A percentile compares a stretch with the other conserved stretches of the same genome.
phyloP scores from a whole-genome alignment of 768 basidiomycete genomes.

The Hericium coralloides region DNA sequence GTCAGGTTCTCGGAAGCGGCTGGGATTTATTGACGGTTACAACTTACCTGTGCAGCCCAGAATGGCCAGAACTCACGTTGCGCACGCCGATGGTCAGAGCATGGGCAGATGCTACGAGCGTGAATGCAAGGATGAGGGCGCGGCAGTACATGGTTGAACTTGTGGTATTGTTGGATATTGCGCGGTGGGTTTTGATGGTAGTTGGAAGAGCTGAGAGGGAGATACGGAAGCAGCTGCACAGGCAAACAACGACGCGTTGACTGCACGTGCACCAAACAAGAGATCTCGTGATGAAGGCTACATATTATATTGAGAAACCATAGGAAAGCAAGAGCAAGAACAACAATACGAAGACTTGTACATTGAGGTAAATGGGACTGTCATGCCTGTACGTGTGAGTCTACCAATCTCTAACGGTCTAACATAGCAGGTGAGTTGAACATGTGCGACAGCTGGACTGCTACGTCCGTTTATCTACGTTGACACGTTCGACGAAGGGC shows the following conservation, averaged over 20 bases:
- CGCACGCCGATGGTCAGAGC: not conserved
- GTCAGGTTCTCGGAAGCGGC: too few species aligned
- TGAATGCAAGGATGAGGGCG: not conserved
- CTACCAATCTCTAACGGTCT: not conserved
- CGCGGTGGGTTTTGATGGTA: too few species aligned
- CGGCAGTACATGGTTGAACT: not conserved
- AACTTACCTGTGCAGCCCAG: too few species aligned
- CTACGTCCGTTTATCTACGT: not conserved
- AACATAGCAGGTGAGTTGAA: not conserved
- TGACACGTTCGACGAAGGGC: conserved; percentile 22
- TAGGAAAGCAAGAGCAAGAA: not conserved
- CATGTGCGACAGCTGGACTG: not conserved
- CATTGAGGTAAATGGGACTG: not conserved
- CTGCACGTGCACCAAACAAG: not conserved
- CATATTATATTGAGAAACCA: not conserved
- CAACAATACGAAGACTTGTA: not conserved
- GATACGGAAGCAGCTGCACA: too few species aligned
- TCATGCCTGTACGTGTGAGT: not conserved
- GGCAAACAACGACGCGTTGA: not conserved
- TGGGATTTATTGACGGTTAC: too few species aligned
- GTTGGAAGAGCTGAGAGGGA: too few species aligned
- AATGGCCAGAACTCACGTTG: not conserved
- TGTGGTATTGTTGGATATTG: not conserved
- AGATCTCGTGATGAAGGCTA: not conserved
- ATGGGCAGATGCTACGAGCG: not conserved